Percentiles rank a stretch among this genome's conserved stretches.
phyloP scores from a whole-genome alignment of 257 asterid species.

The Plectranthus barbatus region DNA sequence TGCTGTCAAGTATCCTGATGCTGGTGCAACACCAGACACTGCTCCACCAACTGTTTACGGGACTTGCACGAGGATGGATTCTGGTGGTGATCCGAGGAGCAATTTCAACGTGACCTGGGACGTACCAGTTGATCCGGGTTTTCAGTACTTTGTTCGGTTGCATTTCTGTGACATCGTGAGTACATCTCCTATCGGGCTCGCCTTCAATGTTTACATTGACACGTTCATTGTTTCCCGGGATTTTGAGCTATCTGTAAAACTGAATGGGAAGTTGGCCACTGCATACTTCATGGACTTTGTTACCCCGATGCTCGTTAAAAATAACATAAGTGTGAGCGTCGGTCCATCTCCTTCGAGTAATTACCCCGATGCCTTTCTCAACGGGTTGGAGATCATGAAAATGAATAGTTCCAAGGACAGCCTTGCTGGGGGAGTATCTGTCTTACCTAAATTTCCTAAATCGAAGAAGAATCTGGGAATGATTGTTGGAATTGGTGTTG shows the following conservation, averaged over 20 bases:
- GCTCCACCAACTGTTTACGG: constrained; percentile 87
- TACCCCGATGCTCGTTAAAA: constrained; percentile 22
- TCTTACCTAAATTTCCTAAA: constrained; percentile 24
- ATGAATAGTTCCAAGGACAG: constrained; percentile 55
- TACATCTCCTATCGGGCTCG: constrained; percentile 31
- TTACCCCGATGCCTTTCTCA: constrained; percentile 53
- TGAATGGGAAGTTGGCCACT: constrained; percentile 33
- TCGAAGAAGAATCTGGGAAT: constrained; percentile 45
- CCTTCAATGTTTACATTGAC: constrained; percentile 52
- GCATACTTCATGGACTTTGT: constrained; percentile 52
- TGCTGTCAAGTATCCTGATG: constrained; percentile 49
- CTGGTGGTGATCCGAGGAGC: constrained; percentile 33
- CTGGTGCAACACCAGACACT: constrained; percentile 42
- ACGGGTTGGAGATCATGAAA: constrained; percentile 83
- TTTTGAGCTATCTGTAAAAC: constrained; percentile 29
- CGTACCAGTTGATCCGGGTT: constrained; percentile 50
- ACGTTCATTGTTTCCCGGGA: constrained; percentile 31
- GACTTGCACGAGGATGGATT: constrained; percentile 54
- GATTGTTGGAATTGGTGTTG: constrained; percentile 60
- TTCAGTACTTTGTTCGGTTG: constrained; percentile 59
- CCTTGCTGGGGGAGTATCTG: constrained; percentile 35
- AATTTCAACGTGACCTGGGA: constrained; percentile 72
- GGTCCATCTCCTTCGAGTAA: constrained; percentile 49
- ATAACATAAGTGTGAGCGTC: constrained; percentile 38
- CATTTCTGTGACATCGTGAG: constrained; percentile 84